A percentile compares a stretch with the other conserved stretches of the same genome.
phyloP scores from a whole-genome alignment of 495 filamentous ascomycete species.

The Penicillium argentinense region DNA sequence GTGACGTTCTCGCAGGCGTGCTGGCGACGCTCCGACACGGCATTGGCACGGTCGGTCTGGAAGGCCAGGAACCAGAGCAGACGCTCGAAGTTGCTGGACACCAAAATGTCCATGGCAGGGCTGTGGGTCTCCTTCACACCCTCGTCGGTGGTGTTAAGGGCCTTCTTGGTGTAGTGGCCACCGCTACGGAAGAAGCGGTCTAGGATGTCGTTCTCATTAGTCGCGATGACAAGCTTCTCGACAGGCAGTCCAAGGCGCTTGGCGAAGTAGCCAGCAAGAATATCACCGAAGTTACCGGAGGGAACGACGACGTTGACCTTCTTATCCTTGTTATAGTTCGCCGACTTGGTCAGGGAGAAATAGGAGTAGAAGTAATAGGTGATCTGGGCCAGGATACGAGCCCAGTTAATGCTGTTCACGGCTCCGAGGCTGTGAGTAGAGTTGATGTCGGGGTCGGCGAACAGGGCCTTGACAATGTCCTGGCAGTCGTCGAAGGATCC shows the following conservation, averaged over 20 bases:
- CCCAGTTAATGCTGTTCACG: constrained; percentile 68
- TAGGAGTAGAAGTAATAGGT: constrained; percentile 87
- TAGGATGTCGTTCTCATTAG: constrained; percentile 91
- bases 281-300: constrained; percentile 95
- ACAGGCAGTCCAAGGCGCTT: constrained; percentile 85
- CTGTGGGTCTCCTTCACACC: constrained; percentile 72
- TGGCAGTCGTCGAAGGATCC: constrained; percentile 97
- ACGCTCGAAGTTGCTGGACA: constrained; percentile 93
- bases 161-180: constrained; percentile 73
- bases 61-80: constrained; percentile 91
- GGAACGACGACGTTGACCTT: constrained; percentile 81
- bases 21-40: constrained; percentile 37
- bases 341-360: constrained; percentile 65
- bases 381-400: constrained; percentile 90
- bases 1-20: constrained; percentile 54
- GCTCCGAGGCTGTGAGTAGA: constrained; percentile 39
- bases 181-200: constrained; percentile 78
- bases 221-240: constrained; percentile 81
- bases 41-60: constrained; percentile 45
- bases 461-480: constrained; percentile 93
- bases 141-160: constrained; percentile 19
- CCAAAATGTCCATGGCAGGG: constrained; percentile 96
- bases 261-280: constrained; percentile 91
- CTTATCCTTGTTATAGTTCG: constrained; percentile 47
- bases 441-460: constrained; percentile 76